phyloP scores from a whole-genome alignment of 2,329 filamentous ascomycete genomes.

The Claviceps sp. region DNA sequence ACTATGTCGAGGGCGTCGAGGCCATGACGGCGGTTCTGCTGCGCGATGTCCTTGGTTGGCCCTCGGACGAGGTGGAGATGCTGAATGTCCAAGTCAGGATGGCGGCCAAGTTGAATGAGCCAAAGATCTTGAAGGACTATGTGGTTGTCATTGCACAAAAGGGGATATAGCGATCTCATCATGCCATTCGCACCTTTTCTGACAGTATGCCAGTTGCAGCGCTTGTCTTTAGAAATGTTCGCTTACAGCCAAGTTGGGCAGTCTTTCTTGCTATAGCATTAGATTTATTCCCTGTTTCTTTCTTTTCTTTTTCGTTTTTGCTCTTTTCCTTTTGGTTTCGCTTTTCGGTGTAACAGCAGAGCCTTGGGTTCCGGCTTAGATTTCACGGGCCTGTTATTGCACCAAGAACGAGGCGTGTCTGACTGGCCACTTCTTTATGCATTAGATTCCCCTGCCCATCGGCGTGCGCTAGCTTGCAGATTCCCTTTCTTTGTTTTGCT shows the following conservation, averaged over 20 bases:
- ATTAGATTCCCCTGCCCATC: too few species aligned
- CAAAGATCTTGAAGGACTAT: conserved; percentile 19
- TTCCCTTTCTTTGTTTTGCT: not conserved
- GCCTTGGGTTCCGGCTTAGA: too few species aligned
- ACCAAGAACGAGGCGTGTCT: too few species aligned
- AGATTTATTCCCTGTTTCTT: not conserved
- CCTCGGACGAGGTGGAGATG: conserved; percentile 30
- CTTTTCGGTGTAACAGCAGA: not conserved
- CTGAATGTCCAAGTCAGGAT: conserved; percentile 13
- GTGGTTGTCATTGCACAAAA: conserved; percentile 18
- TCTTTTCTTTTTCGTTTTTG: not conserved
- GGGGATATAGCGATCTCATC: conserved; percentile 2
- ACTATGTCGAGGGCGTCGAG: conserved; percentile 23
- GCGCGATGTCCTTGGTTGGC: conserved; percentile 24
- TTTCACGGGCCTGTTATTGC: too few species aligned
- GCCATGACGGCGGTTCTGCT: conserved; percentile 24
- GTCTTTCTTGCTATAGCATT: too few species aligned
- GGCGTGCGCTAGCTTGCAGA: not conserved
- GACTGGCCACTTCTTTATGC: too few species aligned
- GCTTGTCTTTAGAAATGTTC: too few species aligned
- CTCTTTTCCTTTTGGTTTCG: not conserved
- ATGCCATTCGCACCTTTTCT: too few species aligned
- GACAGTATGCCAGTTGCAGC: too few species aligned
- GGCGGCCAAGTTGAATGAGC: conserved; percentile 12
- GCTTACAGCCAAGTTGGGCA: too few species aligned